phyloP scores from a whole-genome alignment of 148 eudicot genomes.

The Rhododendron kiyosumense region DNA sequence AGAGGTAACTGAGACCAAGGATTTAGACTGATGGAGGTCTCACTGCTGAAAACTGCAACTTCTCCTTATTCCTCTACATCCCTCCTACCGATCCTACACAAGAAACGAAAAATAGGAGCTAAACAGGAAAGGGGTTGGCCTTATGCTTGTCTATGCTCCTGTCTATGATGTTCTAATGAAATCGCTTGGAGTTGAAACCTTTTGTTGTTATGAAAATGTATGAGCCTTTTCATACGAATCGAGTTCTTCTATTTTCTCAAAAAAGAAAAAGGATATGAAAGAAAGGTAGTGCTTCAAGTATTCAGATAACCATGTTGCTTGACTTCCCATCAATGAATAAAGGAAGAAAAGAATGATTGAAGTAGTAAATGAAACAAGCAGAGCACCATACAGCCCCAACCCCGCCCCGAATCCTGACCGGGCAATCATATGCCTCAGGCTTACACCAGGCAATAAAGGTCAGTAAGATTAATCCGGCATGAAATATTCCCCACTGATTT shows the following conservation, averaged over 20 bases:
- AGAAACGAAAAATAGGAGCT: neutral
- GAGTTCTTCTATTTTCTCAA: neutral
- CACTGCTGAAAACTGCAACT: neutral
- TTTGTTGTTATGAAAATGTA: neutral
- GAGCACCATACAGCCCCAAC: neutral
- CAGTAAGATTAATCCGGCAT: neutral
- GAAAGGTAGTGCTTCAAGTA: neutral
- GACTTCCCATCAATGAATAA: neutral
- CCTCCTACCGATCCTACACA: neutral
- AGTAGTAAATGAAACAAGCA: neutral
- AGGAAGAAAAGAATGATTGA: neutral
- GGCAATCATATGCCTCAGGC: neutral
- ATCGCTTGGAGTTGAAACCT: neutral
- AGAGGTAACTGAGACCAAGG: neutral
- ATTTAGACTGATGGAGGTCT: neutral
- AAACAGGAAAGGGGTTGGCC: neutral
- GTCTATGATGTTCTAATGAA: neutral
- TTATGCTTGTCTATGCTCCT: neutral
- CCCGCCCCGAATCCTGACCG: too few relatives aligned
- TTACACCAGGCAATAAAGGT: neutral
- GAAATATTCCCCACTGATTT: neutral
- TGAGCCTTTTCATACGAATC: neutral
- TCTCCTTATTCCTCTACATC: neutral
- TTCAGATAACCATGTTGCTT: neutral
- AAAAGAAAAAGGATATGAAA: neutral